Evolutionary conservation across 2,329 filamentous ascomycete genomes (phyloP).

Genomic region (Ramichloridium luteum): DNA sequence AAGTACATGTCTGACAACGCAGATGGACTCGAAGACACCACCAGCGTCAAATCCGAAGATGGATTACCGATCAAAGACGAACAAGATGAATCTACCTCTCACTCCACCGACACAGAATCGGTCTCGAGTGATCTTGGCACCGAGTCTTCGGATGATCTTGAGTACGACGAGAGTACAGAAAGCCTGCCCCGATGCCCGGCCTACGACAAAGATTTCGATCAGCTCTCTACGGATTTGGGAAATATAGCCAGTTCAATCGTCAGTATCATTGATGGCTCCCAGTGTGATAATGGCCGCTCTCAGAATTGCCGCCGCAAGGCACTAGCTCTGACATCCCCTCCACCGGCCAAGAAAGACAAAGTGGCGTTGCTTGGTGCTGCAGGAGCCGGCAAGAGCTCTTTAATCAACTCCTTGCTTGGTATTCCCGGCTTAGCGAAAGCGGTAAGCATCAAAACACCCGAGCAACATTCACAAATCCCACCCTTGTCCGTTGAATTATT

Average conservation of each 20-base stretch:
- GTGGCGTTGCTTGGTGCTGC: conserved; percentile 14
- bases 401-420: conserved; percentile 15
- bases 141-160: too few relatives aligned
- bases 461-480: conserved; percentile 2
- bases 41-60: too few relatives aligned
- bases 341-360: conserved; percentile 1
- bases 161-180: not conserved
- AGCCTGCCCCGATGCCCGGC: not conserved
- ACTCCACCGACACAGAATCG: too few relatives aligned
- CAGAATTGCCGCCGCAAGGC: not conserved
- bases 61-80: conserved; percentile 17
- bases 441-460: conserved; percentile 1
- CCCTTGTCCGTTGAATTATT: too few relatives aligned
- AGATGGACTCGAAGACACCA: too few relatives aligned
- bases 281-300: not conserved
- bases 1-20: too few relatives aligned
- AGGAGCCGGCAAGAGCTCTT: conserved; percentile 17
- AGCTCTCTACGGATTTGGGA: not conserved
- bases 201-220: not conserved
- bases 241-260: not conserved
- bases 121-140: too few relatives aligned
- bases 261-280: not conserved
- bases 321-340: not conserved
- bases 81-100: conserved; percentile 26
- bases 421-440: conserved; percentile 12